These are phyloP conservation scores for Yamagishiella unicocca DNA, from an alignment of 139 green algal genomes.

Conservation along the genomic window DNA sequence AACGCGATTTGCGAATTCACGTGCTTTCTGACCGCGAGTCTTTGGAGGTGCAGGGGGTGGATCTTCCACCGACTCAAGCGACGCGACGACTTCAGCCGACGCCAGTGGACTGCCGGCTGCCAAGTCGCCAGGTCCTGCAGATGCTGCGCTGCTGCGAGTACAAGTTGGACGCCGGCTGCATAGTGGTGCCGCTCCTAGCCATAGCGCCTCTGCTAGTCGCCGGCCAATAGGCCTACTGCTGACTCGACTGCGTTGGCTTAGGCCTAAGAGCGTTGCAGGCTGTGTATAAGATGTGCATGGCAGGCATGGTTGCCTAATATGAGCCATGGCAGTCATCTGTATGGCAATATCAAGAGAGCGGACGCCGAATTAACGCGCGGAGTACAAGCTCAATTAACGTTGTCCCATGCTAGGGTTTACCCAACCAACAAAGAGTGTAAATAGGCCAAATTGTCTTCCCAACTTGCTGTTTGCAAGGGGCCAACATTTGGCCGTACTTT, in stretches of 20 bases:
- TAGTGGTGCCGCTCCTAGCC: not conserved
- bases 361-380: too few species aligned
- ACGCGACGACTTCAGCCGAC: not conserved
- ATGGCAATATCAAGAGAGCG: too few species aligned
- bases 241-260: not conserved
- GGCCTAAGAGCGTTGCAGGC: not conserved
- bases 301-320: conserved; percentile 19
- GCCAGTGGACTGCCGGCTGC: conserved; percentile 13
- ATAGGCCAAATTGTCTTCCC: too few species aligned
- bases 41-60: not conserved
- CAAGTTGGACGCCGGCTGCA: not conserved
- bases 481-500: not conserved
- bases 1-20: conserved; percentile 69
- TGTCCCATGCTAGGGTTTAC: too few species aligned
- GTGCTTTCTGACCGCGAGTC: conserved; percentile 19
- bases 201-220: not conserved
- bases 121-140: not conserved
- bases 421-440: too few species aligned
- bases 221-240: not conserved
- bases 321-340: too few species aligned
- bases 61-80: not conserved
- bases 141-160: not conserved
- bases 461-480: not conserved
- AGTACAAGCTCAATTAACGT: too few species aligned
- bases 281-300: conserved; percentile 41